phyloP scores from a whole-genome alignment of 1,284 basidiomycete genomes.

The Ustanciosporium gigantosporum region DNA sequence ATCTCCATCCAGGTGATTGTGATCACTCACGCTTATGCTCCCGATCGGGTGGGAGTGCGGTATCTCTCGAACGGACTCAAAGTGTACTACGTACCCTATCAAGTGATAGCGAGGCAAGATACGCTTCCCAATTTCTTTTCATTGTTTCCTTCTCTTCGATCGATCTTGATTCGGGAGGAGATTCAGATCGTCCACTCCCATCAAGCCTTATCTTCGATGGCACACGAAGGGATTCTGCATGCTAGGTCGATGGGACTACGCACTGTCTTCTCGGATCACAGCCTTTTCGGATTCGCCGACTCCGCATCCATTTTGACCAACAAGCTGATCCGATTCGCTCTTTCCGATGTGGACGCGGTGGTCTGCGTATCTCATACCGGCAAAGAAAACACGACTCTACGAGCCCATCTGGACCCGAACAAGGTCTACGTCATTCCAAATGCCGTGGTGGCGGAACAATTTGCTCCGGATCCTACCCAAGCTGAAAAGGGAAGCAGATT shows the following conservation, averaged over 20 bases:
- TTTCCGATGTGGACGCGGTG: constrained; percentile 88
- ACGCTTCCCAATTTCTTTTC: constrained; percentile 93
- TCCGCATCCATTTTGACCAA: constrained; percentile 95
- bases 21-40: constrained; percentile 87
- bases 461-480: constrained; percentile 68
- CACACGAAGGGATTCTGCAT: constrained; percentile 89
- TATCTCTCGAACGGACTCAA: constrained; percentile 83
- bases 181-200: constrained; percentile 90
- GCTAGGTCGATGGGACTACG: constrained; percentile 68
- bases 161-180: constrained; percentile 82
- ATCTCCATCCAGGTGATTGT: constrained; percentile 87
- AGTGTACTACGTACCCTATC: constrained; percentile 90
- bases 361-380: constrained; percentile 96
- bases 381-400: constrained; percentile 86
- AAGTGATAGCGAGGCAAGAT: constrained; percentile 72
- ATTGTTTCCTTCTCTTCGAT: constrained; percentile 85
- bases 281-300: constrained; percentile 91
- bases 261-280: constrained; percentile 95
- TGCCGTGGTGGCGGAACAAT: constrained; percentile 84
- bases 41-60: constrained; percentile 82
- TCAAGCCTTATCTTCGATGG: constrained; percentile 83
- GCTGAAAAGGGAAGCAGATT: constrained; percentile 60
- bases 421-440: constrained; percentile 74
- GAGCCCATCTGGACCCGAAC: constrained; percentile 67
- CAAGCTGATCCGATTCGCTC: constrained; percentile 82